Evolutionary conservation across 2,329 filamentous ascomycete genomes (phyloP), one percentile per base, ranked within the genome.

Genomic region (Epichloe coenophiala): DNA sequence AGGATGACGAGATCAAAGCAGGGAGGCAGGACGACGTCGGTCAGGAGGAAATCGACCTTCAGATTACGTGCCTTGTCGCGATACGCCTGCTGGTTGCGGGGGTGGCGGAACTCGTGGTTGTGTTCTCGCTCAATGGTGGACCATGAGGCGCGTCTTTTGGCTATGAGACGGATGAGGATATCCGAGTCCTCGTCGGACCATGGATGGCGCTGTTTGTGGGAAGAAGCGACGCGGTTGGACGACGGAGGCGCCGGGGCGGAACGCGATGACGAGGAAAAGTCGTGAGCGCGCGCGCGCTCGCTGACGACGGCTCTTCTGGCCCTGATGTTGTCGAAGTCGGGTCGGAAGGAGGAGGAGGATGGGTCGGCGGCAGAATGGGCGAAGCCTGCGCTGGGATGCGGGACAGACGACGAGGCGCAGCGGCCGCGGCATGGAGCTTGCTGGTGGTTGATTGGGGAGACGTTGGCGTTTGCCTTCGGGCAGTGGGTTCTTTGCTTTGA

Each of bases 31-130:
- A 63, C 38, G 2, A 52, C 53, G 57, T 78, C 74, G 2, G 63
- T 60, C 47, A 71, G 66, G 15, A 80, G 64, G 44, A 74, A 68
- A 35, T 74, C 70, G 37, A 76, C 72, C 64, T 80, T 80, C 50
- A 78, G 55, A 51, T 77, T 72, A 47, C 77, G 72, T n/a, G 77
- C 77, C 62, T 75, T 76, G 66, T 80, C 77, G 6, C 77, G 75
- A 51, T 76, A 69, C 4, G 74, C 72, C 60, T 79, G 76, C 63
- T 79, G 76, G 56, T 73, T 71, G 47, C 76, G 73, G 2, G 59
- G 59, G 15, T 62, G 55, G 42, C 74, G 65, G 49, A 77, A 77
- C 2, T 51, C 51, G 17, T 65, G 35, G 0, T 57, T 57, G 31
- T 67, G 61, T 5, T 57, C 40, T 27, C 54, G 57, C 51, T 67